These are phyloP conservation scores for Aegilops tauschii DNA, from an alignment of 176 grass and related monocot species.

Conservation along the genomic window DNA sequence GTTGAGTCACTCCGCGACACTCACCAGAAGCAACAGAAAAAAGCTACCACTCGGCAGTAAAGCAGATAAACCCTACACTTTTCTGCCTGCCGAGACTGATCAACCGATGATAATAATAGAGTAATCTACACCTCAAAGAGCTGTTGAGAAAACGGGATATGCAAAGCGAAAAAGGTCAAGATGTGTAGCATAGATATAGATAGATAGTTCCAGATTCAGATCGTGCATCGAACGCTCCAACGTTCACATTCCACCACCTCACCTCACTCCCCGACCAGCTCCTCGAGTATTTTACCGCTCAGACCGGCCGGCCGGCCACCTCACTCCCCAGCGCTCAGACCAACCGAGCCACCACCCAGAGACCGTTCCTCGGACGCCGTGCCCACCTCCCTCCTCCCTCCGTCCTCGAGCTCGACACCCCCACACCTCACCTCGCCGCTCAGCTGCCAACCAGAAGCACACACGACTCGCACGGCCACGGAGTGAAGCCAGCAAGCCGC, in stretches of 20 bases:
- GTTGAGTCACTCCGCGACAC: no score
- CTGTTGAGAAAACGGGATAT: neutral
- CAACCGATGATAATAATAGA: neutral
- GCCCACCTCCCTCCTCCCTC: conserved; percentile 2
- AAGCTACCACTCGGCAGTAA: no score
- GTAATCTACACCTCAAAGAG: neutral
- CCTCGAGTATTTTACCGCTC: conserved; percentile 23
- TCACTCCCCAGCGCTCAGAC: neutral
- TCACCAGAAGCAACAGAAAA: no score
- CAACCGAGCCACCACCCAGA: neutral
- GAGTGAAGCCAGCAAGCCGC: neutral
- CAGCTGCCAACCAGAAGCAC: neutral
- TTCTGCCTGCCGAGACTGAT: neutral
- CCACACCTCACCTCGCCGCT: neutral
- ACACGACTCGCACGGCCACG: neutral
- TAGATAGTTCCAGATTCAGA: conserved; percentile 22
- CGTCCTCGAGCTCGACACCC: neutral
- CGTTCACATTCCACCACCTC: conserved; percentile 39
- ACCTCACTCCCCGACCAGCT: neutral
- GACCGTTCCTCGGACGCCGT: conserved; percentile 46
- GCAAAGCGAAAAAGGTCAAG: neutral
- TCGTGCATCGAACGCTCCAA: conserved; percentile 14
- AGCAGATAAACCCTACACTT: no score
- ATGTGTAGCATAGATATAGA: neutral
- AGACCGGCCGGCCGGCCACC: neutral